Base-by-base conservation (phyloP, 768 basidiomycete species). In the Ramaria sp. region DNA sequence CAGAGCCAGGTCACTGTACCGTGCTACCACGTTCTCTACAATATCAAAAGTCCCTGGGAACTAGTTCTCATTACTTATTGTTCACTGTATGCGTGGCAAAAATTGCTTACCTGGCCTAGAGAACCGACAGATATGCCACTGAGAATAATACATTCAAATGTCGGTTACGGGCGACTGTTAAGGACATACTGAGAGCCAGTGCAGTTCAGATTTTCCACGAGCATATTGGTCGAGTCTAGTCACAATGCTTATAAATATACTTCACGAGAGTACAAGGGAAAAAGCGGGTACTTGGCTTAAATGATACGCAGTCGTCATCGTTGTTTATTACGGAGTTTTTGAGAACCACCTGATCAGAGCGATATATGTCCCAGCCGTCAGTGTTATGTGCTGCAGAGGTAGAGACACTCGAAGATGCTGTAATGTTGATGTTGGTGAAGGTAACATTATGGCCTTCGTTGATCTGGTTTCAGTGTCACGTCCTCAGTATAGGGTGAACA, bases 281-380 rank as follows among this genome's bases (percentile, higher is more conserved):
- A n/a, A 46, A 11, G 41, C 2, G 15, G 2, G n/a, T 46, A 46
- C 45, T 46, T 27, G 45, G 45, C 24, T 46, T 46, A 46, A 46
- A 46, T 19, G 45, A 46, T 46, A 46, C 45, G 17, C 45, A 46
- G 45, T 46, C 45, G 45, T 46, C 54, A 50, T 42, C 78, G 53
- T 80, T 80, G 47, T 72, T 73, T 52, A 81, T 78, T 38, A 73
- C 68, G 1, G 78, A 79, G 59, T 82, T 74, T 50, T 67, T 61
- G 42, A 82, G 76, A 1, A 67, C 64, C 31, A 82, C 74, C 53
- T 66, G 70, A 61, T 80, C 75, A 60, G 77, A 46, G 45, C 45
- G 45, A 10, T 46, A 46, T 46, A 27, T 46, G 45, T 46, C 45
- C 45, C 45, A 46, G 45, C 45, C 45, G n/a, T 46, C 45, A 27